Percentiles rank a stretch among this genome's conserved stretches.
These are phyloP conservation scores for Colletotrichum australisinense DNA, from an alignment of 2,329 filamentous ascomycete genomes.

Conservation along the genomic window DNA sequence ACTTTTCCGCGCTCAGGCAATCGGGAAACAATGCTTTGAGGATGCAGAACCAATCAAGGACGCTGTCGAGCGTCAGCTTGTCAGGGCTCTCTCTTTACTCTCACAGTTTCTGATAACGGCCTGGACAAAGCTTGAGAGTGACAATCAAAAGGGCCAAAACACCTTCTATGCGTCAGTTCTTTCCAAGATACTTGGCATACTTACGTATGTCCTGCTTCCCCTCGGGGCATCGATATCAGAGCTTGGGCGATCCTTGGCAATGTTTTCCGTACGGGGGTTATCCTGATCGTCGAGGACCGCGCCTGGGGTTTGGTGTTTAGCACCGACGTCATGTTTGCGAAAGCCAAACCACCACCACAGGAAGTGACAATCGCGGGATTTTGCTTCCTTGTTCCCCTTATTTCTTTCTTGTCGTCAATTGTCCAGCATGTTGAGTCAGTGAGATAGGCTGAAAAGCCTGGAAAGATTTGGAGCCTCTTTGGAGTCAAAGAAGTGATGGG, in stretches of 20 bases:
- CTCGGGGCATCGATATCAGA: background rate
- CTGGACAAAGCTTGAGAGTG: background rate
- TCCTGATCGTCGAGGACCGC: background rate
- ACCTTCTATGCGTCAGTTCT: background rate
- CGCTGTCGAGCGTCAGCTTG: background rate
- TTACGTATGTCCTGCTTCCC: background rate
- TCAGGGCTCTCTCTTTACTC: background rate
- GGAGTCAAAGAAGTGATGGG: background rate
- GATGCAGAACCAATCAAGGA: background rate
- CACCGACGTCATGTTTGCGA: conserved; percentile 21
- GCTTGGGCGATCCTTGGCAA: background rate
- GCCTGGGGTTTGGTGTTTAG: background rate
- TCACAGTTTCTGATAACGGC: background rate
- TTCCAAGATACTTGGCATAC: background rate
- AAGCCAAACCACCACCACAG: background rate
- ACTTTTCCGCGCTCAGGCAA: background rate
- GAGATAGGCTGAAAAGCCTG: background rate
- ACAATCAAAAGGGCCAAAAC: background rate
- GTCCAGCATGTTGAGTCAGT: background rate
- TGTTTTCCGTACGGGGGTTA: background rate
- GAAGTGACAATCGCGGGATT: background rate
- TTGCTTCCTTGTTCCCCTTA: background rate
- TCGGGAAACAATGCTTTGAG: background rate
- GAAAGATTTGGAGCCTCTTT: background rate
- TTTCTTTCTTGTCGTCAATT: background rate